phyloP scores from a whole-genome alignment of 306 rosid genomes.

The Quillaja saponaria region DNA sequence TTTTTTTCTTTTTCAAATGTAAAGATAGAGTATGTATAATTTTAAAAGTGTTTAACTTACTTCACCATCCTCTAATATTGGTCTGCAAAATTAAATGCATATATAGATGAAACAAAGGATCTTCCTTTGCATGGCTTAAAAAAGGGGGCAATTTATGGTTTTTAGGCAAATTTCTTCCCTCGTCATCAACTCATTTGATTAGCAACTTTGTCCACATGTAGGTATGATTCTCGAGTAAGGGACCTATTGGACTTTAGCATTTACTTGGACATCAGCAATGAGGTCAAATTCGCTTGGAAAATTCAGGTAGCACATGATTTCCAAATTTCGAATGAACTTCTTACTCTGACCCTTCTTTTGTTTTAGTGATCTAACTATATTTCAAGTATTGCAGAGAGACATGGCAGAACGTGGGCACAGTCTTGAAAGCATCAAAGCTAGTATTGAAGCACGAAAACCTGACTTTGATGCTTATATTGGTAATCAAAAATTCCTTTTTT shows the following conservation, averaged over 20 bases:
- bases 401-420: constrained; percentile 99
- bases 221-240: constrained; percentile 89
- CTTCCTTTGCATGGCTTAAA: no score
- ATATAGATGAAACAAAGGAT: no score
- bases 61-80: no score
- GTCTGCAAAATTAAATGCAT: no score
- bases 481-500: constrained; percentile 30
- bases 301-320: constrained; percentile 60
- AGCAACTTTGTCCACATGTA: constrained; percentile 17
- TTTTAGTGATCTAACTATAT: constrained; percentile 20
- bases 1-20: no score
- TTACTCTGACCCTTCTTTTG: background rate
- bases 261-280: constrained; percentile 97
- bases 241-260: constrained; percentile 95
- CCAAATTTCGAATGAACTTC: background rate
- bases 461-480: constrained; percentile 96
- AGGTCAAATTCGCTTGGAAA: constrained; percentile 99
- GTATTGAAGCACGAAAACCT: constrained; percentile 95
- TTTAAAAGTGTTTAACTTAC: no score
- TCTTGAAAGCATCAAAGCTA: constrained; percentile 99
- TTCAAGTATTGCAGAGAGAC: constrained; percentile 66
- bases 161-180: no score
- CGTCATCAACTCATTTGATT: no score
- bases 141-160: no score
- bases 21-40: no score